Percentiles rank a stretch among this genome's conserved stretches.
phyloP scores from a whole-genome alignment of 2,329 filamentous ascomycete species.

The Apiospora sp. region DNA sequence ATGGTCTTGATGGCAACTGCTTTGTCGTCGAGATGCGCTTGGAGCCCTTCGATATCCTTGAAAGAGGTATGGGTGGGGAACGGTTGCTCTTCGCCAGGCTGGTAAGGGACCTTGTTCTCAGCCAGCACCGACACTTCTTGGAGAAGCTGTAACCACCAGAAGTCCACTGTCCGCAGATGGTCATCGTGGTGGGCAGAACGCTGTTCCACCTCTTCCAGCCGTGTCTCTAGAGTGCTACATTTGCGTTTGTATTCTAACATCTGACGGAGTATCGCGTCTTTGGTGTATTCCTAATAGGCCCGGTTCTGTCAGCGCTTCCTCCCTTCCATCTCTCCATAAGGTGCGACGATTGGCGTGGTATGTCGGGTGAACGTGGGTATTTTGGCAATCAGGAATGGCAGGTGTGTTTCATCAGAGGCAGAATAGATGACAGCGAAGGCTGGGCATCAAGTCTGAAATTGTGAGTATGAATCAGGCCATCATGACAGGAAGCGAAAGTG shows the following conservation, averaged over 20 bases:
- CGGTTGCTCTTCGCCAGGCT: constrained; percentile 50
- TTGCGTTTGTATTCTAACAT: constrained; percentile 98
- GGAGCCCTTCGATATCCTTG: constrained; percentile 74
- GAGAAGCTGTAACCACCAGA: constrained; percentile 92
- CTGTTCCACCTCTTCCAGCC: constrained; percentile 82
- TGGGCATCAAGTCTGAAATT: constrained; percentile 44
- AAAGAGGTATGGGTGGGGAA: constrained; percentile 68
- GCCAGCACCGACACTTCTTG: constrained; percentile 16
- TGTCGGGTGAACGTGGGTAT: constrained; percentile 35
- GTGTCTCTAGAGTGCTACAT: constrained; percentile 80
- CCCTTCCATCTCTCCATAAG: constrained; percentile 23
- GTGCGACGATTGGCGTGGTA: constrained; percentile 28
- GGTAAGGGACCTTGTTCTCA: constrained; percentile 39
- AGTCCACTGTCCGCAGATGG: constrained; percentile 87
- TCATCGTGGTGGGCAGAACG: constrained; percentile 86
- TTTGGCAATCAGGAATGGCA: constrained; percentile 34
- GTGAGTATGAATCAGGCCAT: constrained; percentile 40
- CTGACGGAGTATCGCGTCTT: constrained; percentile 95
- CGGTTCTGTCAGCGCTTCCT: constrained; percentile 44
- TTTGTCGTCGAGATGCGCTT: constrained; percentile 80
- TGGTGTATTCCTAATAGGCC: constrained; percentile 78
- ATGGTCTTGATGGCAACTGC: constrained; percentile 79
- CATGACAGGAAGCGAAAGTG: constrained; percentile 18
- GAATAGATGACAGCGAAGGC: constrained; percentile 38
- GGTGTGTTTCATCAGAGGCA: constrained; percentile 32